Evolutionary conservation across 805 yeast species (phyloP).

Genomic region (Cyberlindnera mrakii): DNA sequence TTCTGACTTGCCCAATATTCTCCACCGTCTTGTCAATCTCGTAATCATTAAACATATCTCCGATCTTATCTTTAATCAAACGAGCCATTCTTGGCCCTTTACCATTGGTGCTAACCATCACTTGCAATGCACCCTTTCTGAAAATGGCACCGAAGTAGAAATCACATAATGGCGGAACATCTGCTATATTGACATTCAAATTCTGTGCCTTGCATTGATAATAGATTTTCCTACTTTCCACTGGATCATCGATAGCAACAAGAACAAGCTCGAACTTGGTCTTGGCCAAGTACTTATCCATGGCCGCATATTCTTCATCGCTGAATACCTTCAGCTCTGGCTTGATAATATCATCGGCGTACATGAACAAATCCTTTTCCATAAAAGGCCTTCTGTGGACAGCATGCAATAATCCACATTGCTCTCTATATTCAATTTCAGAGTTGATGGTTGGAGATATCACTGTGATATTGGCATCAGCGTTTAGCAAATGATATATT

Average conservation of each 20-base stretch:
- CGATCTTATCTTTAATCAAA: slow-evolving; percentile 51
- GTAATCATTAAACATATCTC: slow-evolving; percentile 32
- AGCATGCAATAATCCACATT: slow-evolving; percentile 35
- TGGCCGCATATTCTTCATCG: slow-evolving; percentile 20
- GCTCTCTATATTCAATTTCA: slow-evolving; percentile 28
- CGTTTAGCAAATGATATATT: slow-evolving; percentile 57
- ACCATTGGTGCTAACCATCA: slow-evolving; percentile 82
- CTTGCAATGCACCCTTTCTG: slow-evolving; percentile 65
- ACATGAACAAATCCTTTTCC: slow-evolving; percentile 43
- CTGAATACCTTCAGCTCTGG: slow-evolving; percentile 8
- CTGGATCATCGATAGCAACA: slow-evolving; percentile 71
- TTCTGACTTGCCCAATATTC: slow-evolving; percentile 52
- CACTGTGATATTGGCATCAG: slow-evolving; percentile 66
- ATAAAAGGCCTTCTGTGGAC: slow-evolving; percentile 41
- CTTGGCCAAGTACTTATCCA: slow-evolving; percentile 25
- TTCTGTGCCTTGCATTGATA: slow-evolving; percentile 37
- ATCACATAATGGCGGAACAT: slow-evolving; percentile 78
- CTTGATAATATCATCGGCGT: slow-evolving; percentile 26
- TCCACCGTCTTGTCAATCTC: slow-evolving; percentile 50
- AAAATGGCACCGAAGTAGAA: slow-evolving; percentile 80
- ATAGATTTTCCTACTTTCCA: slow-evolving; percentile 50
- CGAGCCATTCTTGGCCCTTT: slow-evolving; percentile 72
- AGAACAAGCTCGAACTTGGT: slow-evolving; percentile 56
- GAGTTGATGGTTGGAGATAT: slow-evolving; percentile 40
- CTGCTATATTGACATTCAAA: slow-evolving; percentile 74